Evolutionary conservation across 768 basidiomycete species (phyloP).

Genomic region (Serendipita sp.): DNA sequence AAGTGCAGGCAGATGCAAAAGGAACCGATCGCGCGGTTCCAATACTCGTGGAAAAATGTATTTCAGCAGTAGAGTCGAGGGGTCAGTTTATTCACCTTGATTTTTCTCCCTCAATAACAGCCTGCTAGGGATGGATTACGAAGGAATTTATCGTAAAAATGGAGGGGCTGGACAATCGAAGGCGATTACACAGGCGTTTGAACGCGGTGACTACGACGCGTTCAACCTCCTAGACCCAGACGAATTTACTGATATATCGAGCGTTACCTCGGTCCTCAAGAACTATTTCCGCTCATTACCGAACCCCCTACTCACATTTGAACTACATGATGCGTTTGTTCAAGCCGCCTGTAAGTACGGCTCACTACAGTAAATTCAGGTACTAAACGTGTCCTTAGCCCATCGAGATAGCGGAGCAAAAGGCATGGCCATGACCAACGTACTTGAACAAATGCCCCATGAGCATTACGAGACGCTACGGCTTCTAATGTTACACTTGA

Average conservation of each 20-base stretch:
- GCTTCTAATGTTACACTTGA: slow-evolving; percentile 70
- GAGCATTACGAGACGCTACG: slow-evolving; percentile 81
- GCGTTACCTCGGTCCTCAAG: slow-evolving; percentile 92
- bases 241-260: slow-evolving; percentile 93
- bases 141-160: slow-evolving; percentile 96
- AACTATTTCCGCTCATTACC: slow-evolving; percentile 91
- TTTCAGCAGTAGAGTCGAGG: slow-evolving; percentile 74
- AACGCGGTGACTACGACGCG: slow-evolving; percentile 72
- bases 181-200: slow-evolving; percentile 85
- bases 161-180: slow-evolving; percentile 88
- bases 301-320: slow-evolving; percentile 76
- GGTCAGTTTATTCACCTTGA: slow-evolving; percentile 37
- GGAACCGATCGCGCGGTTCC: slow-evolving; percentile 49
- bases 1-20: slow-evolving; percentile 51
- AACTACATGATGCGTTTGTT: slow-evolving; percentile 83
- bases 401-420: slow-evolving; percentile 49
- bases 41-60: slow-evolving; percentile 87
- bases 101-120: not conserved
- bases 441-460: slow-evolving; percentile 62
- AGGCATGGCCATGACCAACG: slow-evolving; percentile 41
- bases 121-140: slow-evolving; percentile 69
- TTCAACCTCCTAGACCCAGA: slow-evolving; percentile 82
- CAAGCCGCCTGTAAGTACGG: slow-evolving; percentile 39
- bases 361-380: not conserved
- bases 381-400: slow-evolving; percentile 10